These are phyloP conservation scores for Thamnidium elegans DNA, from an alignment of 192 early-diverging fungal species.

Conservation along the genomic window DNA sequence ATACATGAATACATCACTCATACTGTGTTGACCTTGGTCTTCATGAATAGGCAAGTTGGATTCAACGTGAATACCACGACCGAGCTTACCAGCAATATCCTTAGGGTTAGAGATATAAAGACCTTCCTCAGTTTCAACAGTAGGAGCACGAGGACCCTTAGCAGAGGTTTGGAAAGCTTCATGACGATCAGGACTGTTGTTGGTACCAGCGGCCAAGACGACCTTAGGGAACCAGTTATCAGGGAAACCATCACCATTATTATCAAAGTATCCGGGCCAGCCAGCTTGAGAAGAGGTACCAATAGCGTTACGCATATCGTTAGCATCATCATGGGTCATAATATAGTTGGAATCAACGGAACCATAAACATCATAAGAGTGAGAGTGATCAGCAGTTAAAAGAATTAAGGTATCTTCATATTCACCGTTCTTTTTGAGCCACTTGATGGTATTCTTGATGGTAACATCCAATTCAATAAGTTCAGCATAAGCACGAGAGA, in stretches of 20 bases:
- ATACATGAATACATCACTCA: conserved; percentile 49
- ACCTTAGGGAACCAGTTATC: conserved; percentile 45
- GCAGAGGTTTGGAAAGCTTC: conserved; percentile 45
- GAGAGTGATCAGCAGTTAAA: conserved; percentile 64
- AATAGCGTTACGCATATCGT: conserved; percentile 43
- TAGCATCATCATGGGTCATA: conserved; percentile 36
- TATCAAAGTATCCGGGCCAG: conserved; percentile 47
- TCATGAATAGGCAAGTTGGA: conserved; percentile 27
- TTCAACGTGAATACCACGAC: conserved; percentile 30
- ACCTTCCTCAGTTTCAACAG: conserved; percentile 30
- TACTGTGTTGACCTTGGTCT: conserved; percentile 41
- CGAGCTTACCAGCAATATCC: conserved; percentile 23
- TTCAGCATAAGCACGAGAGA: conserved; percentile 61
- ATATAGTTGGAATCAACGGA: conserved; percentile 59
- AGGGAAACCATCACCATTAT: conserved; percentile 48
- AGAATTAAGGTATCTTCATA: conserved; percentile 58
- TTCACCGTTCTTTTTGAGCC: conserved; percentile 46
- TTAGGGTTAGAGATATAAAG: conserved; percentile 27
- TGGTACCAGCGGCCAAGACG: conserved; percentile 43
- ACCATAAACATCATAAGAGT: conserved; percentile 63
- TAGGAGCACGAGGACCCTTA: conserved; percentile 37
- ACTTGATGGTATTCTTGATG: conserved; percentile 52
- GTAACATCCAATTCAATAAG: conserved; percentile 62
- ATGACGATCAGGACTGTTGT: conserved; percentile 39
- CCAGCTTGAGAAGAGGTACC: conserved; percentile 50